Percentiles rank a stretch among this genome's conserved stretches.
Evolutionary conservation across 176 grass and related monocot genomes (phyloP).

Genomic region (Lolium multiflorum): DNA sequence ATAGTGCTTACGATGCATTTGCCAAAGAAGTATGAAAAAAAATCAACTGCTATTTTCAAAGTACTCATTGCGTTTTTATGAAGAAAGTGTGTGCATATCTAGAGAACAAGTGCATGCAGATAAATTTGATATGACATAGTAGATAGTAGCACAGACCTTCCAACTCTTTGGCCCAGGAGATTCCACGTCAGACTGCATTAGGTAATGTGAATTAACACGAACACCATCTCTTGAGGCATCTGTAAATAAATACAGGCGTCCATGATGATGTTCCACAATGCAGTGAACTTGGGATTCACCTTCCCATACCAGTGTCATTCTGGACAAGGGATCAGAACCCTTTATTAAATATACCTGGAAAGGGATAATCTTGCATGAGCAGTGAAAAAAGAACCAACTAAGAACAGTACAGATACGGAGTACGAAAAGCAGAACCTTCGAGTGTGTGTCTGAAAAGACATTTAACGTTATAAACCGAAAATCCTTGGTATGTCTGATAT

Average conservation of each 20-base stretch:
- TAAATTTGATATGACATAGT: constrained; percentile 15
- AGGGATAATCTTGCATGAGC: constrained; percentile 37
- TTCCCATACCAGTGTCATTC: constrained; percentile 84
- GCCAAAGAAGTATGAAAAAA: not conserved
- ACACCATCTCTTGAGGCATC: constrained; percentile 80
- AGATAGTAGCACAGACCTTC: constrained; percentile 60
- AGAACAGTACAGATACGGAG: constrained; percentile 7
- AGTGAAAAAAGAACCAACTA: constrained; percentile 14
- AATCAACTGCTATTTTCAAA: not conserved
- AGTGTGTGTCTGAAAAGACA: constrained; percentile 87
- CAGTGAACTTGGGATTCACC: constrained; percentile 88
- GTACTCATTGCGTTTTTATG: not conserved
- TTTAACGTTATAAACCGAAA: constrained; percentile 86
- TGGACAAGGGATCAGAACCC: constrained; percentile 74
- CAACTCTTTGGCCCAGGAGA: constrained; percentile 73
- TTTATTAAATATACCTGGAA: constrained; percentile 96
- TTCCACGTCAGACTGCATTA: constrained; percentile 65
- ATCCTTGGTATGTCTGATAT: constrained; percentile 96
- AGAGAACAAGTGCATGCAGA: constrained; percentile 26
- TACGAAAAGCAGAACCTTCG: constrained; percentile 65
- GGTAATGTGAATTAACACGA: constrained; percentile 74
- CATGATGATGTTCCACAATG: constrained; percentile 83
- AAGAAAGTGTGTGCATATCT: constrained; percentile 38
- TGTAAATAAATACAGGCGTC: constrained; percentile 85
- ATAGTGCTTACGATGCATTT: not conserved